Base-by-base conservation (phyloP, 2,329 filamentous ascomycete genomes). In the Xylariales sp. region DNA sequence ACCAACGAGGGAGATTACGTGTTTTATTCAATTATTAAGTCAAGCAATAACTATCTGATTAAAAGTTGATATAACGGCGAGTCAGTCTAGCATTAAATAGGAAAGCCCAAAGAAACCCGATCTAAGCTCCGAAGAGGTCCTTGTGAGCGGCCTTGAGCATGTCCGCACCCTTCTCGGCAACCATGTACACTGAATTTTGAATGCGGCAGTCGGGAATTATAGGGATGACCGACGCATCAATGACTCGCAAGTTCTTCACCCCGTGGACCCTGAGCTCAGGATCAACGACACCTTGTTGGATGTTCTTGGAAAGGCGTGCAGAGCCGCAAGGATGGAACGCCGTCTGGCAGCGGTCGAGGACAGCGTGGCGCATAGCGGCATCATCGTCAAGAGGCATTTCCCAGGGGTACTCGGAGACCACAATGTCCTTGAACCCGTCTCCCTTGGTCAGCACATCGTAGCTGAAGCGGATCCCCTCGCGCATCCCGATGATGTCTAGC, bases 181-280 rank as follows among this genome's bases (percentile, higher is more conserved):
- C 74, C 83, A 86, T 87, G 71, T 90, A 90, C 1, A 89, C 86
- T 1, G 84, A 82, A 65, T 87, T 88, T 75, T 89, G 87, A 55
- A 88, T 88, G 1, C 86, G 83, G n/a, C 79, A 86, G 81, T 82
- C 87, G 66, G 75, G 86, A 76, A 82, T 87, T 75, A 88, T 80
- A 0, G 87, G 87, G 12, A 89, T 84, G 28, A 87, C 76, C 0
- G 84, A 87, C 0, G 86, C 86, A 73, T 89, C 87, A 41, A 85
- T 83, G 10, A 89, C 81, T 8, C 86, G 82, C 2, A 89, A 80
- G 28, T 82, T 83, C 61, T 83, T 81, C 55, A 88, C 77, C 0
- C 86, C 87, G 67, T 86, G 83, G 3, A 89, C 86, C 62, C 80
- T 82, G 1, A 89, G 81, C 62, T 77, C 76, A 14, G 79, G 74